Evolutionary conservation across 108 stramenopile genomes (phyloP).

Genomic region (Conticribra guillardii): DNA sequence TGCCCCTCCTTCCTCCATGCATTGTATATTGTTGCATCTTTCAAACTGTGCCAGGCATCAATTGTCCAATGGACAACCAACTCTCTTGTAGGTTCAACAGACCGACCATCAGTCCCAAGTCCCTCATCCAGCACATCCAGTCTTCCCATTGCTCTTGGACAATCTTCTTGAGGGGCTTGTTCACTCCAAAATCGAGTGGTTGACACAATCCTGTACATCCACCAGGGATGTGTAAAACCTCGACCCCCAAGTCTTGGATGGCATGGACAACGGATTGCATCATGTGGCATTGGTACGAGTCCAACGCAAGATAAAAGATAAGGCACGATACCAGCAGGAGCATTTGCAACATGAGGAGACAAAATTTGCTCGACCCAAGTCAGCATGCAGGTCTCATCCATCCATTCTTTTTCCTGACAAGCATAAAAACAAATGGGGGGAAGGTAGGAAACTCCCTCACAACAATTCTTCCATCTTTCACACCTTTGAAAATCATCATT

Average conservation of each 20-base stretch:
- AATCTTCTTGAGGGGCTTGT: background rate
- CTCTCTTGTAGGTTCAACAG: background rate
- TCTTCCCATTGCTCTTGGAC: constrained; percentile 1
- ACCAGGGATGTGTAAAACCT: constrained; percentile 21
- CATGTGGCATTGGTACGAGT: constrained; percentile 16
- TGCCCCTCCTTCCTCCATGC: background rate
- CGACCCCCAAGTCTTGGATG: constrained; percentile 13
- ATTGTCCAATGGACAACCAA: background rate
- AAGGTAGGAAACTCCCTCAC: too few species aligned
- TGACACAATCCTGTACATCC: constrained; percentile 26
- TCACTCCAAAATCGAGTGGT: constrained; percentile 16
- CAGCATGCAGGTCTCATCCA: constrained; percentile 15
- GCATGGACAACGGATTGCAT: background rate
- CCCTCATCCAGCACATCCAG: background rate
- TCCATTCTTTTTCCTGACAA: constrained; percentile 18
- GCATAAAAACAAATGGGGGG: too few species aligned
- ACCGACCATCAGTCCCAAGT: background rate
- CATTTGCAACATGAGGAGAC: background rate
- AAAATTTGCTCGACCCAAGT: constrained; percentile 16
- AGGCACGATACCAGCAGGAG: constrained; percentile 9
- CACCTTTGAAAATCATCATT: too few species aligned
- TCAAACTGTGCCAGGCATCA: background rate
- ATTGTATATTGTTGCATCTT: background rate
- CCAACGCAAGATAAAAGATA: constrained; percentile 4
- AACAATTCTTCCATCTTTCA: too few species aligned